A percentile compares a stretch with the other conserved stretches of the same genome.
Evolutionary conservation across 345 rosid genomes (phyloP).

Genomic region (Euphorbia lathyris): DNA sequence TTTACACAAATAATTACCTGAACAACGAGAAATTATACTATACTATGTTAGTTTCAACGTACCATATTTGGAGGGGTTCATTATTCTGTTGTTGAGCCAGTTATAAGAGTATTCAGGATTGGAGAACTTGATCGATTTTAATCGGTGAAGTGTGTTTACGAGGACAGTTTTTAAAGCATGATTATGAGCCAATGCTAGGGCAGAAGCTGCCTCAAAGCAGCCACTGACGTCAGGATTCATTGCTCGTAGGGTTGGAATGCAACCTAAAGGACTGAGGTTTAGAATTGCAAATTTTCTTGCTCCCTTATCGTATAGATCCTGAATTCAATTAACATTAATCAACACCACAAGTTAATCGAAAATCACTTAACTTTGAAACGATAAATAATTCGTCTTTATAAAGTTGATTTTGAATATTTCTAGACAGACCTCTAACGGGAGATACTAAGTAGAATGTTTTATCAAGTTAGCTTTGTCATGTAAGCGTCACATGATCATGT

Average conservation of each 20-base stretch:
- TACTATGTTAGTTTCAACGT: too few species aligned
- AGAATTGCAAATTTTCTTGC: constrained; percentile 49
- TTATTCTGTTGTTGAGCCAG: constrained; percentile 36
- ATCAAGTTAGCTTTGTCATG: too few species aligned
- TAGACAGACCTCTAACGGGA: too few species aligned
- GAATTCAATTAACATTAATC: not conserved
- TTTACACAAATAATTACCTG: too few species aligned
- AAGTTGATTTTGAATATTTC: too few species aligned
- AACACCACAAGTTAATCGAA: too few species aligned
- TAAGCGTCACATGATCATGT: too few species aligned
- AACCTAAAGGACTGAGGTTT: constrained; percentile 46
- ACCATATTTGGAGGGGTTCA: constrained; percentile 41
- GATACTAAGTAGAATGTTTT: too few species aligned
- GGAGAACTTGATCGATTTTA: constrained; percentile 37
- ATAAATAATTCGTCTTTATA: too few species aligned
- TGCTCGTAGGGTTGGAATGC: constrained; percentile 45
- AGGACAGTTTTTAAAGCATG: constrained; percentile 38
- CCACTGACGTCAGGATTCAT: constrained; percentile 35
- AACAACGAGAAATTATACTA: too few species aligned
- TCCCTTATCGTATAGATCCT: constrained; percentile 44
- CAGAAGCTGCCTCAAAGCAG: constrained; percentile 47
- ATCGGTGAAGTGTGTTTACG: constrained; percentile 21
- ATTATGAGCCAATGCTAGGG: constrained; percentile 44
- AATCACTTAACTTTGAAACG: too few species aligned
- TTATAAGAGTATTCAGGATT: constrained; percentile 42